Conservation (phyloP, 495 filamentous ascomycete species). For the Penicillium alfredii region DNA sequence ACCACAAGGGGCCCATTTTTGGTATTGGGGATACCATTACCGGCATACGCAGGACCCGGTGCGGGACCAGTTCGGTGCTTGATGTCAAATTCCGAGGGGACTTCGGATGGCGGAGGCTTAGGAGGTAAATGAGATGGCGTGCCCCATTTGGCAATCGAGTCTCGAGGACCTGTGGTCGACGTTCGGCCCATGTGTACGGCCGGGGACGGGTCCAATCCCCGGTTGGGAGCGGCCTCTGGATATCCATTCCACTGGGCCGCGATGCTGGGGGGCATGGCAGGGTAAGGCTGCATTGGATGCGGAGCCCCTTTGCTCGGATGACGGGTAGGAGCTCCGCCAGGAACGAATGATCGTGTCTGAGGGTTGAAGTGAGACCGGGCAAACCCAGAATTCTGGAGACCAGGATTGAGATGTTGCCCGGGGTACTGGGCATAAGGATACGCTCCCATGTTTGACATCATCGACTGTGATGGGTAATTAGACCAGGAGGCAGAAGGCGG, state of each 20-base stretch:
- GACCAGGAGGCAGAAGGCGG: constrained; percentile 35
- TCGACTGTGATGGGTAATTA: constrained; percentile 26
- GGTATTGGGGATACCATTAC: constrained; percentile 15
- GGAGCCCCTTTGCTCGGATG: constrained; percentile 28
- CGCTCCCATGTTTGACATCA: constrained; percentile 43
- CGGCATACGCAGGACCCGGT: constrained; percentile 20
- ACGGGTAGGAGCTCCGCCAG: constrained; percentile 38
- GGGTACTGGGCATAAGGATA: constrained; percentile 77
- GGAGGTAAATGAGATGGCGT: constrained; percentile 49
- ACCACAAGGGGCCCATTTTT: constrained; percentile 41
- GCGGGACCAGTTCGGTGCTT: constrained; percentile 25
- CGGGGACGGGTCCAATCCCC: constrained; percentile 7
- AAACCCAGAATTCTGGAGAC: constrained; percentile 63
- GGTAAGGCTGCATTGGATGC: constrained; percentile 28
- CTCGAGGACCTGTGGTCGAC: constrained; percentile 19
- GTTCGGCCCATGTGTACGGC: constrained; percentile 15
- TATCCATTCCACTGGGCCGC: constrained; percentile 32
- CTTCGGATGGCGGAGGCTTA: constrained; percentile 50
- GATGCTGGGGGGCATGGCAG: constrained; percentile 17
- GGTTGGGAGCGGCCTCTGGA: constrained; percentile 28
- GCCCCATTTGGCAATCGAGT: constrained; percentile 50
- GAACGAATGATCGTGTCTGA: constrained; percentile 84
- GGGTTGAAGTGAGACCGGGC: constrained; percentile 85
- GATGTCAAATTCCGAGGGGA: constrained; percentile 40
- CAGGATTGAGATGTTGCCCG: constrained; percentile 57